phyloP scores from a whole-genome alignment of 2,329 filamentous ascomycete genomes.

The Colletotrichum sp. region DNA sequence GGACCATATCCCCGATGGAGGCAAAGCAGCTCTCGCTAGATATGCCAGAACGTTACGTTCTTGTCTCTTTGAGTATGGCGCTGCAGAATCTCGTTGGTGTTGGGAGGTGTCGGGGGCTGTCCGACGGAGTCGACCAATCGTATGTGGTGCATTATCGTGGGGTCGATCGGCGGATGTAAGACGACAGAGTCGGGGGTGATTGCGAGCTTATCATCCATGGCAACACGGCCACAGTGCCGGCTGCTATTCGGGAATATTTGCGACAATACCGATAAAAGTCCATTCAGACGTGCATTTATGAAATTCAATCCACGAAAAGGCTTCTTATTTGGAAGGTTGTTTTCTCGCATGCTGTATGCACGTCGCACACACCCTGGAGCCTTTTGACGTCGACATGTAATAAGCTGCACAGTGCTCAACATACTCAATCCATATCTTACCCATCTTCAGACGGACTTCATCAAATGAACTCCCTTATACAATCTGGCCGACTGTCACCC shows the following conservation, averaged over 20 bases:
- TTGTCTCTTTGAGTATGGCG: not conserved
- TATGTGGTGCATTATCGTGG: not conserved
- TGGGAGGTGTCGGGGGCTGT: not conserved
- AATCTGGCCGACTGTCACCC: not conserved
- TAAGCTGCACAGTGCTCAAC: not conserved
- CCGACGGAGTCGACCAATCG: not conserved
- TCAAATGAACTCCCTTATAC: not conserved
- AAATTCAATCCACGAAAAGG: not conserved
- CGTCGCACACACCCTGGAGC: no score
- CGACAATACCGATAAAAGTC: no score
- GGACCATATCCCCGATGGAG: not conserved
- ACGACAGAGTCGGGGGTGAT: conserved; percentile 12
- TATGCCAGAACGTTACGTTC: not conserved
- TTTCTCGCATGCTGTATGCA: not conserved
- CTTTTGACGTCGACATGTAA: not conserved
- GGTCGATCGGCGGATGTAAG: not conserved
- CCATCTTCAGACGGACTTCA: not conserved
- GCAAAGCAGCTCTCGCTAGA: not conserved
- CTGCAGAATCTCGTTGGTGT: not conserved
- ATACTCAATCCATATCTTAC: not conserved
- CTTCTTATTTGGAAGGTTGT: not conserved
- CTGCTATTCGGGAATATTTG: not conserved
- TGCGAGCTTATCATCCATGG: not conserved
- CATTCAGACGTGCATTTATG: not conserved
- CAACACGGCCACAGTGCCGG: not conserved